Percentiles rank a stretch among this genome's conserved stretches.
Evolutionary conservation across 768 basidiomycete species (phyloP).

Genomic region (Agaricus subrufescens): DNA sequence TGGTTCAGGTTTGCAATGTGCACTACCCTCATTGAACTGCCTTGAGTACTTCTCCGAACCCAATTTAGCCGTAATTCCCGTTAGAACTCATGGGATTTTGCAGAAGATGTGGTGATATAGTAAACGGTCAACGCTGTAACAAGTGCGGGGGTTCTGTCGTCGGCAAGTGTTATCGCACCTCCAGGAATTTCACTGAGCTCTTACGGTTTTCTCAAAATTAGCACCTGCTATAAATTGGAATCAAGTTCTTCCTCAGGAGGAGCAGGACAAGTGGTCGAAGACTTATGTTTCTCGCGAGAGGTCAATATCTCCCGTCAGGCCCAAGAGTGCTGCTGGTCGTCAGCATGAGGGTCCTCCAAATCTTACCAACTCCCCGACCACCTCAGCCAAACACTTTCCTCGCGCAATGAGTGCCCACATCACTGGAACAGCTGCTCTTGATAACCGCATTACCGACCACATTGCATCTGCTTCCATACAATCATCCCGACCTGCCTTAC

Average conservation of each 20-base stretch:
- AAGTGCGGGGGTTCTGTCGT: constrained; percentile 75
- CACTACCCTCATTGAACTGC: not conserved
- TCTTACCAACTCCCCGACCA: constrained; percentile 12
- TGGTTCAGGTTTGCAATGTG: no score
- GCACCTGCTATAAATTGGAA: constrained; percentile 72
- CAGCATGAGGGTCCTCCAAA: constrained; percentile 15
- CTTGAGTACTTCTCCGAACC: not conserved
- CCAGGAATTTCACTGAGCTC: not conserved
- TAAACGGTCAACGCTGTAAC: constrained; percentile 59
- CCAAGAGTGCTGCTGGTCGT: constrained; percentile 14
- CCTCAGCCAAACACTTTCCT: constrained; percentile 44
- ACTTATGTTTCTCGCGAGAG: constrained; percentile 63
- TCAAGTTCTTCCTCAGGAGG: constrained; percentile 33
- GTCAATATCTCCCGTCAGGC: constrained; percentile 34
- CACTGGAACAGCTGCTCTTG: constrained; percentile 30
- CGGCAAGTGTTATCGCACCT: constrained; percentile 45
- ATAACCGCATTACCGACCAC: constrained; percentile 50
- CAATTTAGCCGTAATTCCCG: not conserved
- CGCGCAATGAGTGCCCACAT: constrained; percentile 31
- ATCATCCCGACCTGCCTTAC: constrained; percentile 41
- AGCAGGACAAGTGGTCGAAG: constrained; percentile 72
- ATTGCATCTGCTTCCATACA: constrained; percentile 48
- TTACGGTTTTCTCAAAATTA: constrained; percentile 19
- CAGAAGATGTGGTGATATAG: constrained; percentile 82
- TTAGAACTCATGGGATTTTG: constrained; percentile 68